Conservation (phyloP, 1,284 basidiomycete genomes). For the Cryptococcus depauperatus region DNA sequence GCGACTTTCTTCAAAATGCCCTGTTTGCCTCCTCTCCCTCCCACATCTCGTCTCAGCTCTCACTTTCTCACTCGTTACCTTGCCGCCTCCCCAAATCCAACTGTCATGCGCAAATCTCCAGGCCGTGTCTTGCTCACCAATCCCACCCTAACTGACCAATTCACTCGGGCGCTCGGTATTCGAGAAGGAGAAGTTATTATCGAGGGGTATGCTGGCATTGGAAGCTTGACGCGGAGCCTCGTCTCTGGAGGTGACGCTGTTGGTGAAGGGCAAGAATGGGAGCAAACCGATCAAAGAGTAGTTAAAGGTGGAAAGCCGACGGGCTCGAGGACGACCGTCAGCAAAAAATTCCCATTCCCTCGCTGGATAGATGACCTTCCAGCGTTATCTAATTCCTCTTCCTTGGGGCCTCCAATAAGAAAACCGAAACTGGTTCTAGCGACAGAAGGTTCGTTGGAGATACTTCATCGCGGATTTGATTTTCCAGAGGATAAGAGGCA, state of each 20-base stretch:
- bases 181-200: slow-evolving; percentile 31
- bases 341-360: slow-evolving; percentile 5
- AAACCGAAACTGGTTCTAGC: slow-evolving; percentile 23
- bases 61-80: slow-evolving; percentile 14
- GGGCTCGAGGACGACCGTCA: neutral
- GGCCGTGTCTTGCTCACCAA: slow-evolving; percentile 24
- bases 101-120: slow-evolving; percentile 10
- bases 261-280: slow-evolving; percentile 4
- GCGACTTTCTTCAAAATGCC: too few relatives aligned
- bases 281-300: neutral
- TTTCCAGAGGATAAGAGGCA: too few relatives aligned
- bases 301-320: neutral
- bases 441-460: slow-evolving; percentile 20
- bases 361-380: slow-evolving; percentile 9
- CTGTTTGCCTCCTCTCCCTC: slow-evolving; percentile 32
- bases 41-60: slow-evolving; percentile 12
- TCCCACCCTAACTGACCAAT: slow-evolving; percentile 21
- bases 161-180: slow-evolving; percentile 28
- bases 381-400: too few relatives aligned
- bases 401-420: neutral
- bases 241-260: slow-evolving; percentile 23
- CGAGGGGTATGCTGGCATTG: slow-evolving; percentile 28
- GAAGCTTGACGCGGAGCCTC: slow-evolving; percentile 29
- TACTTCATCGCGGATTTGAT: slow-evolving; percentile 19
- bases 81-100: slow-evolving; percentile 8